Conservation (phyloP, 306 rosid genomes). For the Dicorynia guianensis region DNA sequence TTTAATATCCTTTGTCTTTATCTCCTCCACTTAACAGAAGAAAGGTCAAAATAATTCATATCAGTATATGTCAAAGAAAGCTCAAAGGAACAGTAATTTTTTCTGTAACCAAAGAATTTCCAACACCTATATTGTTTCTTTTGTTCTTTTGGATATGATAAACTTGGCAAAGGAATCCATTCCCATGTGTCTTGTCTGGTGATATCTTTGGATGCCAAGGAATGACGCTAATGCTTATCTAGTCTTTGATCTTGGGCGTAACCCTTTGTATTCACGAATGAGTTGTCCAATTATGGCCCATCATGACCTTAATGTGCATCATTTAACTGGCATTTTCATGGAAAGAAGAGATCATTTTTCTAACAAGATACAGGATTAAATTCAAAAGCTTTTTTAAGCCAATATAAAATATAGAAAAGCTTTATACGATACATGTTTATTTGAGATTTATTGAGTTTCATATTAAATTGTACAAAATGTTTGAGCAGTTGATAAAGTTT, state of each 20-base stretch:
- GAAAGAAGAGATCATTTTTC: conserved; percentile 36
- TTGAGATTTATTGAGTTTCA: no score
- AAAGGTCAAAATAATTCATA: not conserved
- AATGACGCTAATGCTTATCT: conserved; percentile 4
- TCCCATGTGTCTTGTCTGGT: conserved; percentile 51
- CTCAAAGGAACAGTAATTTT: conserved; percentile 30
- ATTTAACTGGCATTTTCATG: conserved; percentile 47
- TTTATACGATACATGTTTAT: conserved; percentile 12
- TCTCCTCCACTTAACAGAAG: conserved; percentile 5
- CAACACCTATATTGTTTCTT: conserved; percentile 20
- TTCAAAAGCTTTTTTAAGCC: conserved; percentile 21
- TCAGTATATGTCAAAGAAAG: conserved; percentile 1
- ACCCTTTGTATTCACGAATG: not conserved
- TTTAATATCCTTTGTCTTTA: conserved; percentile 17
- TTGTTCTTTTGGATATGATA: conserved; percentile 43
- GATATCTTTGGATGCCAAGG: conserved; percentile 46
- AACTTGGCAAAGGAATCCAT: conserved; percentile 51
- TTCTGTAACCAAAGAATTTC: not conserved
- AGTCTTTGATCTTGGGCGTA: no score
- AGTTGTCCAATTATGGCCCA: conserved; percentile 60
- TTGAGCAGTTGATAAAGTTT: no score
- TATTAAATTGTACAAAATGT: no score
- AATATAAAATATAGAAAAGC: not conserved
- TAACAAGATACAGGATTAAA: conserved; percentile 42
- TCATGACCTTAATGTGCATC: conserved; percentile 46